Evolutionary conservation across 2,329 filamentous ascomycete genomes (phyloP), one percentile per base, ranked within the genome.

Genomic region (Aspergillus niger): DNA sequence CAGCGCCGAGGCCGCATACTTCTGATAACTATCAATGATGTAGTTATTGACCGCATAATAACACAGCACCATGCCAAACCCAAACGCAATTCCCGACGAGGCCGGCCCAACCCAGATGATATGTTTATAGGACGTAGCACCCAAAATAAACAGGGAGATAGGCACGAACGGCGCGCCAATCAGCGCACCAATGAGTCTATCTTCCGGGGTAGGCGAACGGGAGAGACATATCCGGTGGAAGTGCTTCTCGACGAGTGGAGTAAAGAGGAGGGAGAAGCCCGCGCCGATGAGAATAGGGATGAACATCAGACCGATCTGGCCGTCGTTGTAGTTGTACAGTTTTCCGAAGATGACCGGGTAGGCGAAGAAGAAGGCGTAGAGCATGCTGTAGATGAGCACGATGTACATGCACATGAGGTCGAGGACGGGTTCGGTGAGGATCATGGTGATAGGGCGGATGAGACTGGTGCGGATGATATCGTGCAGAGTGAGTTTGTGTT

Each of bases 61-160:
- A 24, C 91, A 82, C 78, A 91, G 90, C 72, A 91, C 90, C 81
- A 91, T 91, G 62, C 89, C 89, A 68, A 91, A 91, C n/a, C 89
- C 89, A 51, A 91, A 86, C 6, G 85, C 83, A 69, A 88, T 83
- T 8, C 89, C 89, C 0, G 84, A 85, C 10, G 86, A 78, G 20
- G 81, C 79, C 0, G 85, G 83, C 0, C 76, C 81, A 28, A 85
- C 80, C 83, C 84, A 86, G 50, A 76, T 81, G 7, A 82, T 76
- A 7, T 76, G 63, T n/a, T 70, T 69, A 74, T 88, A 91, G 0
- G 87, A 89, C 0, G 84, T 83, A 80, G 85, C 87, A 0, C 84
- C 85, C 64, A 87, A 86, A 58, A 87, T 83, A 75, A 87, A 88
- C 2, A 87, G 74, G 1, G 85, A 83, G 60, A 86, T 80, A 0